Conservation (phyloP, 352 stramenopile species). For the Elongisporangium undulatum region DNA sequence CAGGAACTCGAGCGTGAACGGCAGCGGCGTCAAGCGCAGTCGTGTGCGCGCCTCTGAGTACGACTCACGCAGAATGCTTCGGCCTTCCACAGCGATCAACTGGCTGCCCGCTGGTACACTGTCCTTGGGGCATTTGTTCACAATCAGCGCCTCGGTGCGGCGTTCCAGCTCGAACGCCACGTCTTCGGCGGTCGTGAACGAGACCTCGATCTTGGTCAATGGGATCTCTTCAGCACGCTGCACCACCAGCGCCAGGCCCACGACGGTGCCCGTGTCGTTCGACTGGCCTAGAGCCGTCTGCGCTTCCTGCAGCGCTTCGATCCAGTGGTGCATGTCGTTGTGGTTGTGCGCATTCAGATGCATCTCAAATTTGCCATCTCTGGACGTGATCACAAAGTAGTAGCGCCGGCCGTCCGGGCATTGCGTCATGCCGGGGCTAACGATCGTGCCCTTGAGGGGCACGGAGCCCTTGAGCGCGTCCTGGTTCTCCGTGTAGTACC, state of each 20-base stretch:
- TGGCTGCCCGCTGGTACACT: constrained; percentile 66
- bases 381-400: constrained; percentile 84
- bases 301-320: constrained; percentile 78
- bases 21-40: constrained; percentile 51
- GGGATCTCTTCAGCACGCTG: constrained; percentile 80
- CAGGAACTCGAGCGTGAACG: constrained; percentile 69
- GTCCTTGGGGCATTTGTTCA: constrained; percentile 43
- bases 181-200: constrained; percentile 55
- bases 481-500: constrained; percentile 83
- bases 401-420: constrained; percentile 75
- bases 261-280: constrained; percentile 47
- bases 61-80: constrained; percentile 61
- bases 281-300: constrained; percentile 51
- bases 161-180: constrained; percentile 73
- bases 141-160: constrained; percentile 70
- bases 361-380: constrained; percentile 81
- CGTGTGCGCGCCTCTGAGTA: constrained; percentile 47
- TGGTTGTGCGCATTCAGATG: constrained; percentile 81
- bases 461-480: constrained; percentile 69
- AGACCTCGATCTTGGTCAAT: constrained; percentile 50
- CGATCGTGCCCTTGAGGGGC: constrained; percentile 69
- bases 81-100: constrained; percentile 54
- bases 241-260: constrained; percentile 62
- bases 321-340: constrained; percentile 83
- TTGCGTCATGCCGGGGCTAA: constrained; percentile 80